Evolutionary conservation across 2,329 filamentous ascomycete genomes (phyloP).

Genomic region (Leptographium radiaticola): DNA sequence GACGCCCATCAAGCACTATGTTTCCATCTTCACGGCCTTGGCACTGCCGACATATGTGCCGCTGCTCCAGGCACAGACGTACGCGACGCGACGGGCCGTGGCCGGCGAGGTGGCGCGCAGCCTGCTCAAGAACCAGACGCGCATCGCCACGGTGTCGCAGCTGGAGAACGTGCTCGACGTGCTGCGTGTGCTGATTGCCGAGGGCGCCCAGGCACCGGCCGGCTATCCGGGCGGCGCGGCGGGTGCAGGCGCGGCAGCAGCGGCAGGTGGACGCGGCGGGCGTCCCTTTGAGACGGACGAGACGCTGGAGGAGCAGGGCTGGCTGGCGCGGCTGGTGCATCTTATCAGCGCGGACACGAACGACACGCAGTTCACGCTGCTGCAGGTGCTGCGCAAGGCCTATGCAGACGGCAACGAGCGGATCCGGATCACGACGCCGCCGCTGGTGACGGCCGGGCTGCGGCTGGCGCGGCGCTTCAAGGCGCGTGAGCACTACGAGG

Average conservation of each 20-base stretch:
- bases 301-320: conserved; percentile 95
- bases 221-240: conserved; percentile 66
- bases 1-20: conserved; percentile 77
- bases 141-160: conserved; percentile 64
- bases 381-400: conserved; percentile 77
- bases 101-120: conserved; percentile 77
- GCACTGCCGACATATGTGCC: conserved; percentile 86
- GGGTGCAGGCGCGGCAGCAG: conserved; percentile 41
- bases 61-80: conserved; percentile 81
- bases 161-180: conserved; percentile 83
- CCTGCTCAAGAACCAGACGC: conserved; percentile 70
- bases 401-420: conserved; percentile 88
- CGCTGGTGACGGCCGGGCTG: conserved; percentile 77
- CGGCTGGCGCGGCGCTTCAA: conserved; percentile 86
- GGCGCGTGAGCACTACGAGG: conserved; percentile 68
- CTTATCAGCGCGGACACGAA: conserved; percentile 74
- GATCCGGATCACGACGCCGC: conserved; percentile 89
- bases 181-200: conserved; percentile 81
- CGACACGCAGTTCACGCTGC: conserved; percentile 84
- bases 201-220: conserved; percentile 71
- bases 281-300: conserved; percentile 80
- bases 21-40: conserved; percentile 90
- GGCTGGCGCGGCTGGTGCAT: conserved; percentile 86
- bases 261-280: conserved; percentile 21
- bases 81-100: conserved; percentile 79